A percentile compares a stretch with the other conserved stretches of the same genome.
Conservation (phyloP, 192 early-diverging fungal species). For the Podila clonocystis region DNA sequence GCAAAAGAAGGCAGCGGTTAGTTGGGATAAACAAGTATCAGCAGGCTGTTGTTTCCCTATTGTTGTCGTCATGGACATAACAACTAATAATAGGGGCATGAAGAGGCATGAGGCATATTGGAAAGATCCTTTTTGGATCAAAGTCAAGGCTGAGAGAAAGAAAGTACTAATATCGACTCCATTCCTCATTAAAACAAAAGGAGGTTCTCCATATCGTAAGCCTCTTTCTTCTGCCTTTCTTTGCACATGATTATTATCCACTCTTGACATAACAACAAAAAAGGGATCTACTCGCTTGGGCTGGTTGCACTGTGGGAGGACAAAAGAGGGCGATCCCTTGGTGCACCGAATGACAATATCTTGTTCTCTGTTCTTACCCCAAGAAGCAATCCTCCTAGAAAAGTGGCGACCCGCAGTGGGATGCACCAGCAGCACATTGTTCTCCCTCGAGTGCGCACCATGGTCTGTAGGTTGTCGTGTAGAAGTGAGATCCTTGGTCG, state of each 20-base stretch:
- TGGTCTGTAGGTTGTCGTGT: neutral
- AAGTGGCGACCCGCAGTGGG: constrained; percentile 40
- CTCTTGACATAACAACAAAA: neutral
- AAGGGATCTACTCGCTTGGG: no score
- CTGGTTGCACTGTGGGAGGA: no score
- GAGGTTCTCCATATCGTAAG: neutral
- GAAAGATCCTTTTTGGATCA: neutral
- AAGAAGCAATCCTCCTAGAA: constrained; percentile 26
- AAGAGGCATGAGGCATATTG: neutral
- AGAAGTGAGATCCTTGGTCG: no score
- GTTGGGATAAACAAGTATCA: neutral
- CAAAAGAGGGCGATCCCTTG: no score
- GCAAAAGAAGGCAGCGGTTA: neutral
- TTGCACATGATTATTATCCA: neutral
- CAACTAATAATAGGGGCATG: no score
- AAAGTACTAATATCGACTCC: neutral
- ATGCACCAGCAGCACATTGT: constrained; percentile 42
- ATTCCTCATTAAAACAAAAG: no score
- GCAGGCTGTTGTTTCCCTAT: no score
- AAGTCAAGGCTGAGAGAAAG: constrained; percentile 1
- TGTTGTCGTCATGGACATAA: no score
- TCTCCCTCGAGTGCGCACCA: neutral
- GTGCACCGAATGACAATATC: neutral
- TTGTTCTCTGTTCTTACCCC: constrained; percentile 14
- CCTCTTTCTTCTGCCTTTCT: neutral